phyloP scores from a whole-genome alignment of 2,329 filamentous ascomycete genomes.

The Fusarium dlaminii region DNA sequence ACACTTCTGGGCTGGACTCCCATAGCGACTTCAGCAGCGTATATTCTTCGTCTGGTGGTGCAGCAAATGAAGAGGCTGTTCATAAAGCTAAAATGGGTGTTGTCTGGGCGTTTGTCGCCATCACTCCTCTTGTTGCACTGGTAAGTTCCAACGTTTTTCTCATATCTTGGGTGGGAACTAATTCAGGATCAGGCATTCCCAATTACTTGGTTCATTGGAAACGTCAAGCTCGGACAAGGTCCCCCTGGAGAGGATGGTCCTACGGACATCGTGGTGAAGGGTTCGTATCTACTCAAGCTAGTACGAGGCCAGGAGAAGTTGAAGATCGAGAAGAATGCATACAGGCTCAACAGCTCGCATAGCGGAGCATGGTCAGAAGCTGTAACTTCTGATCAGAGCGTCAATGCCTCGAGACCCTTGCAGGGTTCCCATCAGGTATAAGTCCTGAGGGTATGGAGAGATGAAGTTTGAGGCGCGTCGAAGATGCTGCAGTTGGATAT shows the following conservation, averaged over 20 bases:
- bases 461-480: neutral
- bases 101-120: conserved; percentile 71
- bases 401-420: neutral
- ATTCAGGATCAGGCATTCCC: conserved; percentile 38
- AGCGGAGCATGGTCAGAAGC: conserved; percentile 6
- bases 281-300: conserved; percentile 44
- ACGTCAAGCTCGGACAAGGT: conserved; percentile 44
- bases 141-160: conserved; percentile 38
- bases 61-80: conserved; percentile 25
- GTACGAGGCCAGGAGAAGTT: conserved; percentile 29
- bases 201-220: conserved; percentile 44
- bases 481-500: neutral
- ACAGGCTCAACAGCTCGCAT: conserved; percentile 26
- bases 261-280: conserved; percentile 43
- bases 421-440: conserved; percentile 9
- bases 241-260: conserved; percentile 40
- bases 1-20: conserved; percentile 51
- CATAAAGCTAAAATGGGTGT: conserved; percentile 59
- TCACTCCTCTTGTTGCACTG: conserved; percentile 65
- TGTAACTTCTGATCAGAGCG: neutral
- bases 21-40: conserved; percentile 39
- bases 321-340: conserved; percentile 22
- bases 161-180: neutral
- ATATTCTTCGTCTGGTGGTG: conserved; percentile 18
- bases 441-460: neutral